Percentiles rank a stretch among this genome's conserved stretches.
Conservation (phyloP, 129 eudicot genomes). For the Sambucus nigra region DNA sequence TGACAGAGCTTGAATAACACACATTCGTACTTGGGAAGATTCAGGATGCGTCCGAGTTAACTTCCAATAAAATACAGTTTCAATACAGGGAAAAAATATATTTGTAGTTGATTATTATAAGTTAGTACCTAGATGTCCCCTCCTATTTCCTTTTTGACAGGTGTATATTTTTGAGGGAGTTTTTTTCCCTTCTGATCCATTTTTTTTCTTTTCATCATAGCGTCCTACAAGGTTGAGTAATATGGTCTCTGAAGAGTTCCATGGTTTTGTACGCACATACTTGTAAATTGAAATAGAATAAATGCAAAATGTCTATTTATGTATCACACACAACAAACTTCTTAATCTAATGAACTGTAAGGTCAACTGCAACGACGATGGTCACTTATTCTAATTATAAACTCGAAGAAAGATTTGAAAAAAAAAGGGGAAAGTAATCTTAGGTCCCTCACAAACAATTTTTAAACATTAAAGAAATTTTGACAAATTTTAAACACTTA, state of each 20-base stretch:
- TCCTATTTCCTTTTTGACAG: slow-evolving; percentile 4
- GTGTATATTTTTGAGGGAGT: slow-evolving; percentile 7
- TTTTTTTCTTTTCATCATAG: background rate
- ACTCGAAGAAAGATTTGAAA: no score
- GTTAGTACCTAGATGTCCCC: background rate
- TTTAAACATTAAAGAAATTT: no score
- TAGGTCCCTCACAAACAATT: no score
- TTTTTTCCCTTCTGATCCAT: background rate
- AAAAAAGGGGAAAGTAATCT: no score
- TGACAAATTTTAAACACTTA: no score
- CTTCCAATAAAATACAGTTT: slow-evolving; percentile 3
- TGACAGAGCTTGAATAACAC: no score
- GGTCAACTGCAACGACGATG: no score
- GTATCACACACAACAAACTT: no score
- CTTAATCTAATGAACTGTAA: no score
- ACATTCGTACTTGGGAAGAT: background rate
- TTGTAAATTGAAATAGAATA: background rate
- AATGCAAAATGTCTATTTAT: background rate
- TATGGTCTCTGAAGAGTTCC: slow-evolving; percentile 7
- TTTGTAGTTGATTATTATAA: background rate
- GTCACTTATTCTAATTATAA: no score
- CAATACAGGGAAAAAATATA: background rate
- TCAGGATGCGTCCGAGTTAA: background rate
- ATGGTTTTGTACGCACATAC: background rate
- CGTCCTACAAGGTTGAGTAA: background rate